Percentiles rank a stretch among this genome's conserved stretches.
Conservation (phyloP, 805 yeast genomes). For the Zygoascus flipseniorum region DNA sequence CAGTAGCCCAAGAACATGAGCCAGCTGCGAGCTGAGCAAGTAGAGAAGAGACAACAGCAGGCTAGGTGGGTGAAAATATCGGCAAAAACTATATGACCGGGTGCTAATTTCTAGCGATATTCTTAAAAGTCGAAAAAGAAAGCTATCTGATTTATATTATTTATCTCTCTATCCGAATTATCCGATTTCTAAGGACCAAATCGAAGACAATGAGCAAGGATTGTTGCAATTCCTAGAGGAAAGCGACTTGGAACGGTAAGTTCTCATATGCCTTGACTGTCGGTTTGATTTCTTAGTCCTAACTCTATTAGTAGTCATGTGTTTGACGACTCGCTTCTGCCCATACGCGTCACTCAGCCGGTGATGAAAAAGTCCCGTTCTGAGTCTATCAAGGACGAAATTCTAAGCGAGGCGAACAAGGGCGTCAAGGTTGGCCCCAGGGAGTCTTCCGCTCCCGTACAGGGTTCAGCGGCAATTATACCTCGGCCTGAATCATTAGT, state of each 20-base stretch:
- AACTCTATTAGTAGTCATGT: constrained; percentile 19
- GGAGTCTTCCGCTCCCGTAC: neutral
- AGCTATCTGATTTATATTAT: constrained; percentile 53
- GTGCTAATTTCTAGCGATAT: constrained; percentile 1
- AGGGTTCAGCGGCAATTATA: neutral
- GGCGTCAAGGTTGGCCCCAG: neutral
- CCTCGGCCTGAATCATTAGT: neutral
- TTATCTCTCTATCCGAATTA: constrained; percentile 45
- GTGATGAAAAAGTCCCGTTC: neutral
- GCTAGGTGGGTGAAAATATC: constrained; percentile 25
- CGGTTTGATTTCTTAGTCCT: neutral
- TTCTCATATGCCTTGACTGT: neutral
- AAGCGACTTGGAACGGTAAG: constrained; percentile 43
- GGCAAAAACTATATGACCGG: no score
- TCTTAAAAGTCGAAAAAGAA: constrained; percentile 42
- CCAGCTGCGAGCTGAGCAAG: constrained; percentile 37
- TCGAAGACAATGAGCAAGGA: constrained; percentile 33
- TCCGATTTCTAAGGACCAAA: constrained; percentile 34
- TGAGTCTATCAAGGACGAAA: neutral
- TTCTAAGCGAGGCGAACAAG: neutral
- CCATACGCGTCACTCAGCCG: neutral
- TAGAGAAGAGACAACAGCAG: constrained; percentile 37
- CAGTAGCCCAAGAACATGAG: constrained; percentile 25
- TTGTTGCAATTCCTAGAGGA: constrained; percentile 40
- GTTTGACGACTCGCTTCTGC: constrained; percentile 17